phyloP scores from a whole-genome alignment of 2,329 filamentous ascomycete species.

The Cladosporium velox region DNA sequence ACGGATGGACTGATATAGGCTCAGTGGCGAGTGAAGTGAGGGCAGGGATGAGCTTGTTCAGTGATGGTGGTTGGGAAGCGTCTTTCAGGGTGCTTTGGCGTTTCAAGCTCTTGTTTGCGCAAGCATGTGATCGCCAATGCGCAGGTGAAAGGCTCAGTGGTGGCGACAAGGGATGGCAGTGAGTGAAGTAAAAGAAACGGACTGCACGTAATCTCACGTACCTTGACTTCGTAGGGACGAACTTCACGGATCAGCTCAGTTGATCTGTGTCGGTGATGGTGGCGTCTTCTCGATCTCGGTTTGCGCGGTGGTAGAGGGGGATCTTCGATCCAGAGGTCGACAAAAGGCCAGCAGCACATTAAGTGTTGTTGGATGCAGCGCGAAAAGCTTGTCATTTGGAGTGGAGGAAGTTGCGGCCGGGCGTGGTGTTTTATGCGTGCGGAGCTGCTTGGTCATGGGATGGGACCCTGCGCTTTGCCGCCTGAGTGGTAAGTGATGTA shows the following conservation, averaged over 20 bases:
- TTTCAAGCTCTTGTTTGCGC: not conserved
- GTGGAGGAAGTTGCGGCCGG: not conserved
- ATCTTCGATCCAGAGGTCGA: conserved; percentile 34
- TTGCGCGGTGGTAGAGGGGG: conserved; percentile 22
- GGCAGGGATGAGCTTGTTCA: not conserved
- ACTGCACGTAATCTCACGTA: not conserved
- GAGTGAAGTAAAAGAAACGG: not conserved
- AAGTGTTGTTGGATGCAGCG: conserved; percentile 16
- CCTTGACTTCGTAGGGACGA: not conserved
- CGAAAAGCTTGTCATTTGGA: conserved; percentile 14
- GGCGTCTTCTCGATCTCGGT: conserved; percentile 22
- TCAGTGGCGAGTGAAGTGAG: conserved; percentile 6
- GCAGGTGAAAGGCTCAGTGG: not conserved
- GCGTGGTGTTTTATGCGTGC: not conserved
- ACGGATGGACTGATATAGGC: not conserved
- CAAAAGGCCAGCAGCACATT: conserved; percentile 35
- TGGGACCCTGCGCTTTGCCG: not conserved
- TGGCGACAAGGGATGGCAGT: not conserved
- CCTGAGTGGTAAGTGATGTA: not conserved
- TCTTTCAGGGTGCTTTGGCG: not conserved
- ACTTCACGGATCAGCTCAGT: conserved; percentile 7
- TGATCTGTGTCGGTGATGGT: conserved; percentile 1
- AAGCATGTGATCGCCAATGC: conserved; percentile 8
- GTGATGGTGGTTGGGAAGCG: conserved; percentile 17
- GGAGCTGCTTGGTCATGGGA: not conserved